These are phyloP conservation scores for Trypanosoma boissoni DNA, from an alignment of 208 protist species.

Conservation along the genomic window DNA sequence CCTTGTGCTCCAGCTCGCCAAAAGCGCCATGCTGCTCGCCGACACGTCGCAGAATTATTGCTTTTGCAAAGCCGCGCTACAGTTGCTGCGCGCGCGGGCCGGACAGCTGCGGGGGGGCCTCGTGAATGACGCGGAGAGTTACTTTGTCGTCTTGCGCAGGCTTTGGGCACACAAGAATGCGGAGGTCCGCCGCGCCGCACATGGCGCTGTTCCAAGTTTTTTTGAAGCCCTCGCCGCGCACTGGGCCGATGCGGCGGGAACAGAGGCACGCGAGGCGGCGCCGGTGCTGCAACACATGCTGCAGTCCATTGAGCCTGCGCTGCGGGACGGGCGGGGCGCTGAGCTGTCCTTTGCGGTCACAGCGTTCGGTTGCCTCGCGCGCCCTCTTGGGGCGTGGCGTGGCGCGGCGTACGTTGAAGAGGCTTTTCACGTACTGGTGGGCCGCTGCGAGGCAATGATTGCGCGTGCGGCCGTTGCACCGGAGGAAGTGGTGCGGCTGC, in stretches of 20 bases:
- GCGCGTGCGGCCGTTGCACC: neutral
- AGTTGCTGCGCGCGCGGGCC: constrained; percentile 29
- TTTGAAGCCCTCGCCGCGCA: constrained; percentile 30
- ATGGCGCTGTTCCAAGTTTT: constrained; percentile 34
- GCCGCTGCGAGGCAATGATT: constrained; percentile 24
- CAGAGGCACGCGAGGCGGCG: neutral
- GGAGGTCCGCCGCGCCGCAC: constrained; percentile 40
- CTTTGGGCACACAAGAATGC: constrained; percentile 60
- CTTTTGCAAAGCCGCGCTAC: constrained; percentile 40
- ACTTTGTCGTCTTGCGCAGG: constrained; percentile 15
- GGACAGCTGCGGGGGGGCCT: constrained; percentile 30
- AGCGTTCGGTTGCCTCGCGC: constrained; percentile 31
- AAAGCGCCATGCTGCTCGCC: constrained; percentile 29
- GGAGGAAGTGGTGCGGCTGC: constrained; percentile 26
- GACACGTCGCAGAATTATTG: constrained; percentile 28
- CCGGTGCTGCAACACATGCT: constrained; percentile 14
- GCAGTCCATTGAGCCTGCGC: constrained; percentile 6
- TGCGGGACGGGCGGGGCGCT: constrained; percentile 1
- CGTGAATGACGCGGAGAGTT: constrained; percentile 23
- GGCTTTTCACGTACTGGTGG: constrained; percentile 20
- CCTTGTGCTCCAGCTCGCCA: constrained; percentile 40
- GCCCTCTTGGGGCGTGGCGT: constrained; percentile 19
- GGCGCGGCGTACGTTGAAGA: constrained; percentile 9
- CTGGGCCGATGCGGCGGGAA: neutral
- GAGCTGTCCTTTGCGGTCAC: constrained; percentile 35